Percentiles rank a stretch among this genome's conserved stretches.
These are phyloP conservation scores for Sclerotiophoma versabilis DNA, from an alignment of 2,329 filamentous ascomycete genomes.

Conservation along the genomic window DNA sequence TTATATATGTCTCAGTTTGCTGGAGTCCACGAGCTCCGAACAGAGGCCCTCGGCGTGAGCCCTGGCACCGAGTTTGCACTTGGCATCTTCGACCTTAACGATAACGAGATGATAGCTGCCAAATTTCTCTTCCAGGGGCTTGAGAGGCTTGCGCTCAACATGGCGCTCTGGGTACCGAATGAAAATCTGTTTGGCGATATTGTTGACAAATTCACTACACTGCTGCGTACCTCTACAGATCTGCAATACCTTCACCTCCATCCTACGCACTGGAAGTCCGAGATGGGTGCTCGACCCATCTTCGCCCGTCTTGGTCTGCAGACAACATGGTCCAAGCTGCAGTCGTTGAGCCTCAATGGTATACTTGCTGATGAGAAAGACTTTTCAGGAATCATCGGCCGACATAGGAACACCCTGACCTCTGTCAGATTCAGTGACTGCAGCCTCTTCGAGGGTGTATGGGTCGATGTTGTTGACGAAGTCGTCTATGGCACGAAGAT, in stretches of 20 bases:
- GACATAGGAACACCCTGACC: slow-evolving; percentile 30
- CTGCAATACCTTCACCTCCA: slow-evolving; percentile 29
- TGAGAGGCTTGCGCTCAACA: slow-evolving; percentile 25
- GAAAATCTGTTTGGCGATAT: neutral
- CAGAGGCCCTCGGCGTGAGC: neutral
- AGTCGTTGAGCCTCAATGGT: slow-evolving; percentile 29
- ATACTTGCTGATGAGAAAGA: slow-evolving; percentile 27
- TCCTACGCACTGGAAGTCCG: slow-evolving; percentile 18
- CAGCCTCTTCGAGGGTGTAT: slow-evolving; percentile 26
- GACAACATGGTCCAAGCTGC: slow-evolving; percentile 33
- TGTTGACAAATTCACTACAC: slow-evolving; percentile 25
- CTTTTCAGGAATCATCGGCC: slow-evolving; percentile 24
- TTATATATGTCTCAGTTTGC: slow-evolving; percentile 29
- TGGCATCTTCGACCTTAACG: slow-evolving; percentile 27
- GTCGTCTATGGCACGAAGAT: slow-evolving; percentile 30
- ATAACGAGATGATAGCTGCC: slow-evolving; percentile 26
- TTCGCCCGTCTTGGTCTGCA: slow-evolving; percentile 26
- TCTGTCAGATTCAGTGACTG: slow-evolving; percentile 22
- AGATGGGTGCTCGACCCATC: neutral
- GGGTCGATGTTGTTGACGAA: slow-evolving; percentile 39
- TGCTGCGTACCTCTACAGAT: slow-evolving; percentile 25
- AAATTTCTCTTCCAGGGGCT: slow-evolving; percentile 31
- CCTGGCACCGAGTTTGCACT: slow-evolving; percentile 25
- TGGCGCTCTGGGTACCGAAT: slow-evolving; percentile 12
- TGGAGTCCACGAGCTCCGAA: slow-evolving; percentile 31